Conservation (phyloP, 2,329 filamentous ascomycete genomes). For the Pleoardoris graminearum region DNA sequence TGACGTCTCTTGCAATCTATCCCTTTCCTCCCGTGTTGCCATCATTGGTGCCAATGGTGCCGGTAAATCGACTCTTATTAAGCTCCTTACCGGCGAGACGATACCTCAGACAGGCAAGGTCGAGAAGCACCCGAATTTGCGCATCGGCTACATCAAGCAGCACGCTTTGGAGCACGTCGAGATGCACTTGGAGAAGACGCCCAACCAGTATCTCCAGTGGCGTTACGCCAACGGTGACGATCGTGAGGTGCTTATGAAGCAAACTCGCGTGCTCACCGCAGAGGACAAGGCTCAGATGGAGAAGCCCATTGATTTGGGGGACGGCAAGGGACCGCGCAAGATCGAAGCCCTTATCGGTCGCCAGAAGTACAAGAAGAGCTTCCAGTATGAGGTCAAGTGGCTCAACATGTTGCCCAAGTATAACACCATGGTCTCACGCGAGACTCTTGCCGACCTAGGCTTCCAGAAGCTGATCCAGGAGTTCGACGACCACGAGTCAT, state of each 20-base stretch:
- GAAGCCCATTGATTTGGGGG: constrained; percentile 80
- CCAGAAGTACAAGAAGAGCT: constrained; percentile 98
- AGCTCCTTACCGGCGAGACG: constrained; percentile 89
- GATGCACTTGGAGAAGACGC: constrained; percentile 99
- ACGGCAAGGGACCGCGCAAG: constrained; percentile 76
- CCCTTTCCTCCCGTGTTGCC: constrained; percentile 87
- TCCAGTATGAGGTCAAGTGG: constrained; percentile 99
- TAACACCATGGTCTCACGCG: constrained; percentile 90
- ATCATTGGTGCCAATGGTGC: constrained; percentile 98
- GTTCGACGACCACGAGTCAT: constrained; percentile 97
- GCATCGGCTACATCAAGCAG: constrained; percentile 99
- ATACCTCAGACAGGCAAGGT: constrained; percentile 84
- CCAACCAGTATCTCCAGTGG: constrained; percentile 98
- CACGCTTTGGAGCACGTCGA: constrained; percentile 98
- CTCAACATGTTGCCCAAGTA: constrained; percentile 82
- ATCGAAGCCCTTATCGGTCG: constrained; percentile 91
- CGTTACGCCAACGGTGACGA: constrained; percentile 97
- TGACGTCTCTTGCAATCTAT: constrained; percentile 85
- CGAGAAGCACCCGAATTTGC: constrained; percentile 97
- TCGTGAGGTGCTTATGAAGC: constrained; percentile 95
- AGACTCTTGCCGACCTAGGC: constrained; percentile 82
- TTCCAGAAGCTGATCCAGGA: constrained; percentile 95
- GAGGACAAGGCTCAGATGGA: constrained; percentile 91
- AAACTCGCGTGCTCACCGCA: constrained; percentile 85
- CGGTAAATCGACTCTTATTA: constrained; percentile 97